Evolutionary conservation across 2,329 filamentous ascomycete genomes (phyloP), one percentile per base, ranked within the genome.

Genomic region (Dactylellina sp.): DNA sequence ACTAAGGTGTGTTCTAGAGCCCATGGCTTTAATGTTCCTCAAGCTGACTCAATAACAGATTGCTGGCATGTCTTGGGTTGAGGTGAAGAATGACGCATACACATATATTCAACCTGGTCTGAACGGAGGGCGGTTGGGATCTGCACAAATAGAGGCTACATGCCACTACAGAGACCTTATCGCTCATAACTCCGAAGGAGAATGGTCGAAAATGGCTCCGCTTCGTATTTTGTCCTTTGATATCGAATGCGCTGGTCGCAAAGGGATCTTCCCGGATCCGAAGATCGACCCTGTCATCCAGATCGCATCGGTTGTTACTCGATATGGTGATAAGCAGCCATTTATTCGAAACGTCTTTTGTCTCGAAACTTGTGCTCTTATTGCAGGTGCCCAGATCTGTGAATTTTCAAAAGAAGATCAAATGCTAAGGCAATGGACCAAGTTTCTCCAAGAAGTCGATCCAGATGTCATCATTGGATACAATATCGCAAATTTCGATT

Each of bases 401-500:
- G 90, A 93, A 75, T 97, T 91, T 77, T 84, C 90, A 16, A 86
- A 87, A 46, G 95, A 99, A 80, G 88, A 90, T 62, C 88, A 93
- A 75, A 95, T 99, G 93, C 85, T 99, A n/a, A 88, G 89, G 82
- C 88, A 89, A 44, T 99, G 95, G 95, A 89, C 91, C 79, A 86
- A 96, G 71, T 99, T 99, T 76, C 82, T 99, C 14, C 86, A 96
- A 77, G 88, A 92, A 78, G 92, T 95, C 0, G 95, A 99, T 77
- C 94, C 95, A 0, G 95, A 99, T 82, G 91, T 99, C 76, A 97
- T 99, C 79, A 99, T 96, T 63, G 95, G 95, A 49, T 99, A 99
- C 88, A 99, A 99, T 81, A 99, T 96, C 82, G 85, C 91, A 80
- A 99, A 99, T 83, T 99, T 99, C 82, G 95, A 99, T 84, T 98